Evolutionary conservation across 148 eudicot species (phyloP).

Genomic region (Arbutus unedo): DNA sequence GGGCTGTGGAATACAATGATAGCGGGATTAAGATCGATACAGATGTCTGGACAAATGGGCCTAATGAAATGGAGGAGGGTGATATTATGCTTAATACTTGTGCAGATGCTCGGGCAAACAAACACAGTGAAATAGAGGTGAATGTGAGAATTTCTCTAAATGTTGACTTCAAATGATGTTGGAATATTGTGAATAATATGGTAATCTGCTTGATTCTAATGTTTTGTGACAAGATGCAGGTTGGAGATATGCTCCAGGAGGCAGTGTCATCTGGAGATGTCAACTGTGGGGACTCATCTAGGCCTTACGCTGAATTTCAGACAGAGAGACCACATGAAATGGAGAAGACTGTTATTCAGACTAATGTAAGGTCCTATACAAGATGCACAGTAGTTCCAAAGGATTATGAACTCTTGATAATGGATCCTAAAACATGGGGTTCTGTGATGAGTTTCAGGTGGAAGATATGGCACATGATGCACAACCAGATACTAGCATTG

Average conservation of each 20-base stretch:
- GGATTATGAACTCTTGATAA: not conserved
- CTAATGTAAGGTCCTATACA: slow-evolving; percentile 15
- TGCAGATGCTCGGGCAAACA: slow-evolving; percentile 6
- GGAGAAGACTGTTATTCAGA: not conserved
- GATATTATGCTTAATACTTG: not conserved
- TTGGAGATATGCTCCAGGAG: slow-evolving; percentile 15
- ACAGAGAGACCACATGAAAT: slow-evolving; percentile 14
- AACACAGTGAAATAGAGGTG: slow-evolving; percentile 11
- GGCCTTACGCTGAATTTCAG: slow-evolving; percentile 17
- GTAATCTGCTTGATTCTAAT: not conserved
- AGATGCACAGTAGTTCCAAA: not conserved
- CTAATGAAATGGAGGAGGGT: slow-evolving; percentile 9
- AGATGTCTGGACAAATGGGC: not conserved
- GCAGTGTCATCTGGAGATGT: slow-evolving; percentile 3
- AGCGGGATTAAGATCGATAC: not conserved
- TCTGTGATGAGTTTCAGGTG: slow-evolving; percentile 18
- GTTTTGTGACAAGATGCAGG: slow-evolving; percentile 13
- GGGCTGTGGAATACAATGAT: not conserved
- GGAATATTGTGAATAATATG: slow-evolving; percentile 2
- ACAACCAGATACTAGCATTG: slow-evolving; percentile 9
- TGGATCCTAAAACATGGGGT: not conserved
- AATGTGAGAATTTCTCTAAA: slow-evolving; percentile 6
- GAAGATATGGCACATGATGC: slow-evolving; percentile 10
- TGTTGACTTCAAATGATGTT: not conserved
- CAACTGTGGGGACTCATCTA: slow-evolving; percentile 13